phyloP scores from a whole-genome alignment of 768 basidiomycete species.

The Termitomyces bulborhizus region DNA sequence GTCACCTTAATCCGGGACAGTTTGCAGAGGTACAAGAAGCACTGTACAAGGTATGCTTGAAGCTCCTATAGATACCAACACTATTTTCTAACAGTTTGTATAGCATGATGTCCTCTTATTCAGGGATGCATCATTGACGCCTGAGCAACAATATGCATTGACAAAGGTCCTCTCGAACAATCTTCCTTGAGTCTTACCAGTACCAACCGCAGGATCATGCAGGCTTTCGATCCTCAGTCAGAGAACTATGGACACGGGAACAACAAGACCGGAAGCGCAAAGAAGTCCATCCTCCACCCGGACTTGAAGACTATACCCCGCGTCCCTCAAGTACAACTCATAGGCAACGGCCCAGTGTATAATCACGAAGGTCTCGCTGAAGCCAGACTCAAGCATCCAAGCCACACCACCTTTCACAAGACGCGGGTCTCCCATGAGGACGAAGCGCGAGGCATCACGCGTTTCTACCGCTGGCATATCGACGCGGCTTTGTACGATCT shows the following conservation, averaged over 20 bases:
- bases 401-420: slow-evolving; percentile 85
- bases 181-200: background rate
- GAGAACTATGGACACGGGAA: slow-evolving; percentile 82
- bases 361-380: slow-evolving; percentile 76
- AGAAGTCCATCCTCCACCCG: slow-evolving; percentile 80
- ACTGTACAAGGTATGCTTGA: slow-evolving; percentile 61
- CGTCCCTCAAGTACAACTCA: slow-evolving; percentile 86
- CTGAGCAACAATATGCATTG: slow-evolving; percentile 79
- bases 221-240: slow-evolving; percentile 70
- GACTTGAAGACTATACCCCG: slow-evolving; percentile 89
- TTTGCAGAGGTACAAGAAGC: slow-evolving; percentile 64
- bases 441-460: slow-evolving; percentile 69
- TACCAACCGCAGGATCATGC: background rate
- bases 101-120: slow-evolving; percentile 76
- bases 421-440: slow-evolving; percentile 68
- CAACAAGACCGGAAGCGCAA: slow-evolving; percentile 71
- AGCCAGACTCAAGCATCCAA: slow-evolving; percentile 80
- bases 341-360: slow-evolving; percentile 80
- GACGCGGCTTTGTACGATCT: slow-evolving; percentile 80
- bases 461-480: slow-evolving; percentile 92
- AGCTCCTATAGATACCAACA: background rate
- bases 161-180: slow-evolving; percentile 54
- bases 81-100: background rate
- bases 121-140: slow-evolving; percentile 58
- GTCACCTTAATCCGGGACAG: slow-evolving; percentile 48